Conservation (phyloP, 2,329 filamentous ascomycete species). For the Hypoxylon sp. region DNA sequence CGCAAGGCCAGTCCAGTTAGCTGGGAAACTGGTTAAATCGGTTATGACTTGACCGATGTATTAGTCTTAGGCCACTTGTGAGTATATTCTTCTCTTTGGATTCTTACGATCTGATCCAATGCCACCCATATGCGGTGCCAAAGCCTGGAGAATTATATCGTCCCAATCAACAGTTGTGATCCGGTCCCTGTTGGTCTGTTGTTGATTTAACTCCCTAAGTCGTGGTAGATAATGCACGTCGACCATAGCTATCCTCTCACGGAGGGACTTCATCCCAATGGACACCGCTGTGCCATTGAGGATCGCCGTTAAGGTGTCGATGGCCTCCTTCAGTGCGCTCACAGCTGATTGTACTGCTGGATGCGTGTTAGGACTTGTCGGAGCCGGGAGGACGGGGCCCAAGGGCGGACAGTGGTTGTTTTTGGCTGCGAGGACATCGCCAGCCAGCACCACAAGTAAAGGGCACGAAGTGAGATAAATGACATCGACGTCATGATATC, state of each 20-base stretch:
- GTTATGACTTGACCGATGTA: slow-evolving; percentile 51
- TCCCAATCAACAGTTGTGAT: slow-evolving; percentile 61
- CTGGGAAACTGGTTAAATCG: slow-evolving; percentile 53
- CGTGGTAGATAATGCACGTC: slow-evolving; percentile 57
- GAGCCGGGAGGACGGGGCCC: slow-evolving; percentile 31
- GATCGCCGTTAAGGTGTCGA: not conserved
- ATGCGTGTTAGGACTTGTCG: slow-evolving; percentile 29
- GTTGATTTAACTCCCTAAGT: slow-evolving; percentile 47
- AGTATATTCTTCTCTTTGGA: not conserved
- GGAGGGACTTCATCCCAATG: slow-evolving; percentile 29
- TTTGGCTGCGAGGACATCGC: slow-evolving; percentile 27
- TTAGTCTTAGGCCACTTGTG: slow-evolving; percentile 6
- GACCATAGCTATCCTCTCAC: slow-evolving; percentile 24
- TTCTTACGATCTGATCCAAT: slow-evolving; percentile 57
- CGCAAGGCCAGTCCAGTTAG: slow-evolving; percentile 53
- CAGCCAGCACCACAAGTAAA: slow-evolving; percentile 1
- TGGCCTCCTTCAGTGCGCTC: not conserved
- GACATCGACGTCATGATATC: not conserved
- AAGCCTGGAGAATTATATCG: slow-evolving; percentile 61
- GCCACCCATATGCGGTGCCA: slow-evolving; percentile 64
- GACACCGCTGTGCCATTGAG: slow-evolving; percentile 29
- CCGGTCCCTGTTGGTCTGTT: slow-evolving; percentile 46
- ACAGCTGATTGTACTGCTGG: slow-evolving; percentile 25
- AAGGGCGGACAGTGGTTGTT: slow-evolving; percentile 33
- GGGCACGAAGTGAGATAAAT: not conserved